These are phyloP conservation scores for Salmacisia buchloeana DNA, from an alignment of 1,284 basidiomycete species.

Conservation along the genomic window DNA sequence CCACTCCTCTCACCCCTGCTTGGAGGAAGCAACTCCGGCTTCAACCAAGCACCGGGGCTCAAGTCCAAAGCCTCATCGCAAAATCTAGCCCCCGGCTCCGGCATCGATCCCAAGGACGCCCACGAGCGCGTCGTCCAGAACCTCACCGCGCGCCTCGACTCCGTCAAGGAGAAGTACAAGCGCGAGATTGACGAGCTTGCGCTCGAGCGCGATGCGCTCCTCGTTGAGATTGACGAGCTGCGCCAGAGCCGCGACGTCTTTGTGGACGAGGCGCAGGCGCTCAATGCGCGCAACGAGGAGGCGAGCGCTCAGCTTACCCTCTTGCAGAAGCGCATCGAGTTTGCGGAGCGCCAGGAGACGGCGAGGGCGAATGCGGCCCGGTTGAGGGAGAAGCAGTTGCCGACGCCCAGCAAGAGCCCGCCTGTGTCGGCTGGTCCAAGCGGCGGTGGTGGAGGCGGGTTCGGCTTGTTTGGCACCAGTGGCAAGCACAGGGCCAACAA, in stretches of 20 bases:
- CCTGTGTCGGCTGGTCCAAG: slow-evolving; percentile 29
- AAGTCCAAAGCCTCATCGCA: neutral
- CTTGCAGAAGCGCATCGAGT: slow-evolving; percentile 26
- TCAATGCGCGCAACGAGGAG: slow-evolving; percentile 87
- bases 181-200: slow-evolving; percentile 78
- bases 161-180: slow-evolving; percentile 78
- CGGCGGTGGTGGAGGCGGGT: neutral
- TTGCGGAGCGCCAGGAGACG: slow-evolving; percentile 18
- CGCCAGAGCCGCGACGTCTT: slow-evolving; percentile 77
- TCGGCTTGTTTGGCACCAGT: slow-evolving; percentile 9
- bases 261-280: slow-evolving; percentile 80
- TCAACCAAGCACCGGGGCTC: neutral
- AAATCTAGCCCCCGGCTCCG: neutral
- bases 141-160: slow-evolving; percentile 79
- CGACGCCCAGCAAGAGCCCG: slow-evolving; percentile 12
- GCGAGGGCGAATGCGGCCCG: neutral
- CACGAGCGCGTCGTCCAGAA: slow-evolving; percentile 61
- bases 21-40: neutral
- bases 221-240: slow-evolving; percentile 79
- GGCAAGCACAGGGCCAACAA: slow-evolving; percentile 12
- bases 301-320: slow-evolving; percentile 77
- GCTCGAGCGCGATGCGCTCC: slow-evolving; percentile 70
- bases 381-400: slow-evolving; percentile 6
- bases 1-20: neutral
- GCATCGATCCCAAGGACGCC: neutral